A percentile compares a stretch with the other conserved stretches of the same genome.
Evolutionary conservation across 331 rosid species (phyloP).

Genomic region (Acacia concinna): DNA sequence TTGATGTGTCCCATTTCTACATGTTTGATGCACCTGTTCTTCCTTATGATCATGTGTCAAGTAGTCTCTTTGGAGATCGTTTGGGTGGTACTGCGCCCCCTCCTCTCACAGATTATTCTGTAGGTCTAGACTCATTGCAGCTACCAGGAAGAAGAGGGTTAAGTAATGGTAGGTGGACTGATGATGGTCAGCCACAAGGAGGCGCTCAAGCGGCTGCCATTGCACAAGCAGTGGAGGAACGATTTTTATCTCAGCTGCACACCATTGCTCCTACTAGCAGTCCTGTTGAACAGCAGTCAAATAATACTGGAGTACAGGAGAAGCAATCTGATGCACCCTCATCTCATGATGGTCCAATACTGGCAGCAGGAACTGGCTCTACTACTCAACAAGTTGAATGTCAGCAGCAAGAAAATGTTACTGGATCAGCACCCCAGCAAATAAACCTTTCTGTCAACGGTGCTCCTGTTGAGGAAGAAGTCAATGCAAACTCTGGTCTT

Average conservation of each 20-base stretch:
- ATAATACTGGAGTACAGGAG: conserved; percentile 62
- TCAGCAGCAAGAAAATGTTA: conserved; percentile 63
- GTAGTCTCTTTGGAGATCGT: conserved; percentile 81
- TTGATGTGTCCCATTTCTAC: conserved; percentile 85
- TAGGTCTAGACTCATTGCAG: conserved; percentile 89
- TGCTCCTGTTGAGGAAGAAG: conserved; percentile 52
- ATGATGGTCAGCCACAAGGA: conserved; percentile 98
- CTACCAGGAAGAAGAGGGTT: conserved; percentile 83
- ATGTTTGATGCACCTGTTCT: conserved; percentile 95
- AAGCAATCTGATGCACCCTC: conserved; percentile 63
- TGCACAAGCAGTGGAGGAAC: conserved; percentile 93
- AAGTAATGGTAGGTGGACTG: conserved; percentile 96
- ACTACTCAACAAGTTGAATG: conserved; percentile 58
- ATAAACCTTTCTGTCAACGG: conserved; percentile 45
- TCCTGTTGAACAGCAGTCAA: conserved; percentile 61
- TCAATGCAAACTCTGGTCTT: conserved; percentile 52
- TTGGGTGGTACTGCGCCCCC: conserved; percentile 86
- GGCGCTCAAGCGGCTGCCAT: conserved; percentile 77
- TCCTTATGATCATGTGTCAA: conserved; percentile 72
- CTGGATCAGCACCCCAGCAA: conserved; percentile 46
- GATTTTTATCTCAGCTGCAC: conserved; percentile 62
- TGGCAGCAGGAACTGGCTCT: conserved; percentile 48
- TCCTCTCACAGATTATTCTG: conserved; percentile 91
- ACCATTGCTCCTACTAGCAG: conserved; percentile 51
- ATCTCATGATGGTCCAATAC: conserved; percentile 55